These are phyloP conservation scores for Monosporascus sp. DNA, from an alignment of 2,329 filamentous ascomycete genomes.

Conservation along the genomic window DNA sequence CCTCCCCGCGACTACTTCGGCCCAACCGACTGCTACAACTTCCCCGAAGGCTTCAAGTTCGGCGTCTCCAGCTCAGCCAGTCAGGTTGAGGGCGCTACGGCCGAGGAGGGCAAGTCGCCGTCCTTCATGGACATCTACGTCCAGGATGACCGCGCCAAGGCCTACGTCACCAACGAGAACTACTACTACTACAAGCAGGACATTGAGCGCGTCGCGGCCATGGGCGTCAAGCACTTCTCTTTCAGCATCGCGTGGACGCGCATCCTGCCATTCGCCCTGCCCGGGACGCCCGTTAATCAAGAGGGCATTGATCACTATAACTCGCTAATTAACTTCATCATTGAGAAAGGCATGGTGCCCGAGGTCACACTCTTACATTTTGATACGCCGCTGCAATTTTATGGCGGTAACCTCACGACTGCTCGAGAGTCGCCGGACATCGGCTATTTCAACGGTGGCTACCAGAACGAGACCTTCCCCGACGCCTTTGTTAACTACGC, in stretches of 20 bases:
- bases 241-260: slow-evolving; percentile 49
- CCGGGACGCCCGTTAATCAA: slow-evolving; percentile 46
- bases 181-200: slow-evolving; percentile 54
- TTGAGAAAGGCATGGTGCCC: slow-evolving; percentile 45
- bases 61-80: slow-evolving; percentile 44
- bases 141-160: slow-evolving; percentile 14
- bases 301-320: slow-evolving; percentile 48
- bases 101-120: slow-evolving; percentile 38
- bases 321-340: slow-evolving; percentile 44
- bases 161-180: slow-evolving; percentile 40
- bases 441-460: slow-evolving; percentile 37
- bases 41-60: slow-evolving; percentile 42
- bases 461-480: slow-evolving; percentile 41
- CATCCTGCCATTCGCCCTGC: slow-evolving; percentile 46
- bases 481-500: slow-evolving; percentile 50
- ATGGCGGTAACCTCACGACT: slow-evolving; percentile 23
- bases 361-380: slow-evolving; percentile 44
- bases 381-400: slow-evolving; percentile 42
- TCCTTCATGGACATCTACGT: slow-evolving; percentile 33
- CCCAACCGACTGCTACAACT: slow-evolving; percentile 42
- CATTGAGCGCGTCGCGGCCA: slow-evolving; percentile 45
- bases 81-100: slow-evolving; percentile 41
- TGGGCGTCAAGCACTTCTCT: slow-evolving; percentile 47
- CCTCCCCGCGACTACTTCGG: slow-evolving; percentile 48
- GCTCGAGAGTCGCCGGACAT: slow-evolving; percentile 22